Conservation (phyloP, 2,329 filamentous ascomycete genomes). For the Ceratocystis albifundus region DNA sequence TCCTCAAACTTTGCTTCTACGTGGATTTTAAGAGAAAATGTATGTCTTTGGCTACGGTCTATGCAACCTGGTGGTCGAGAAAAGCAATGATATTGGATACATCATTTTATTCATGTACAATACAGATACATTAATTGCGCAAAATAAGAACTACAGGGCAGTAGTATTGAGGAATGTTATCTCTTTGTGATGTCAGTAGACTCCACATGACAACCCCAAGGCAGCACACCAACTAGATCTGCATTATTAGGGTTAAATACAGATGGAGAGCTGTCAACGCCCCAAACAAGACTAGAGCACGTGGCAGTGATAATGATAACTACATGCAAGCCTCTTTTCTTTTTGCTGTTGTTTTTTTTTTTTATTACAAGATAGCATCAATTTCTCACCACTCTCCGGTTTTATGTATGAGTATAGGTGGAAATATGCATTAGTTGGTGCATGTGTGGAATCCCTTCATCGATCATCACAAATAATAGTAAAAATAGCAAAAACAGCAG, state of each 20-base stretch:
- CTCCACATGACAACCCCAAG: background rate
- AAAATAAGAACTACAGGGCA: background rate
- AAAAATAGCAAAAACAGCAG: conserved; percentile 19
- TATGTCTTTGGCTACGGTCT: background rate
- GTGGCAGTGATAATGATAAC: background rate
- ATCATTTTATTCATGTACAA: background rate
- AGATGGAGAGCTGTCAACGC: no score
- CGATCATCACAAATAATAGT: conserved; percentile 20
- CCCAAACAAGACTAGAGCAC: background rate
- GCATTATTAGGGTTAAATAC: no score
- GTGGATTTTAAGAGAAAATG: background rate
- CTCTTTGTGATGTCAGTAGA: no score
- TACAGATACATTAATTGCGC: background rate
- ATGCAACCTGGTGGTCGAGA: background rate
- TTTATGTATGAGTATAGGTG: background rate
- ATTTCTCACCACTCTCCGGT: background rate
- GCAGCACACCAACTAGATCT: background rate
- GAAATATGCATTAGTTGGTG: background rate
- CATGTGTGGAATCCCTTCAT: conserved; percentile 7
- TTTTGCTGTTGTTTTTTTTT: background rate
- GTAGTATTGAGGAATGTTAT: no score
- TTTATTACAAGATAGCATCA: background rate
- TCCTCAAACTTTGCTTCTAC: background rate
- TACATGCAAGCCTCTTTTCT: background rate
- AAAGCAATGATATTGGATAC: background rate